Evolutionary conservation across 116 monocot genomes (phyloP).

Genomic region (Iris pallida): DNA sequence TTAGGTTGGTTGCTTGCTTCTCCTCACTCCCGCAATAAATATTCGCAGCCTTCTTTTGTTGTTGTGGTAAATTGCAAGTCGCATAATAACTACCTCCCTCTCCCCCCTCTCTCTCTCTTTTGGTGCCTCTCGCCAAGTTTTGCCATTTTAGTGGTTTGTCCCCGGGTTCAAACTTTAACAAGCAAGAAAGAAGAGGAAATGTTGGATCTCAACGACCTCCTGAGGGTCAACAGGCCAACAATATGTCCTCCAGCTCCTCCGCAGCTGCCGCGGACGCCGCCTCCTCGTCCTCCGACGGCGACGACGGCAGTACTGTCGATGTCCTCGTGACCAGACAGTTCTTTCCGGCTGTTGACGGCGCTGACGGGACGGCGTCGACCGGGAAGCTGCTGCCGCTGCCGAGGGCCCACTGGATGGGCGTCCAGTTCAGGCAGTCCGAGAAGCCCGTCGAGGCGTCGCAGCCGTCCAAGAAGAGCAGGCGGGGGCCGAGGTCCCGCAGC

Average conservation of each 20-base stretch:
- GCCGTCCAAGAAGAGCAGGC: constrained; percentile 43
- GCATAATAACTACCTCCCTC: too few relatives aligned
- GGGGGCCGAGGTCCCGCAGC: constrained; percentile 58
- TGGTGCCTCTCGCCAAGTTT: too few relatives aligned
- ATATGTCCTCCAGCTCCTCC: constrained; percentile 21
- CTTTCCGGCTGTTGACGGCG: constrained; percentile 15
- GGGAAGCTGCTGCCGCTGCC: constrained; percentile 3
- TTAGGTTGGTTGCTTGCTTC: too few relatives aligned
- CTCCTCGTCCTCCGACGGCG: constrained; percentile 7
- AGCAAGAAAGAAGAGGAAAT: not conserved
- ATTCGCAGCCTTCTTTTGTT: too few relatives aligned
- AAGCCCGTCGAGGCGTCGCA: not conserved
- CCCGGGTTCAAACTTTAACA: too few relatives aligned
- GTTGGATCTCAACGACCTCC: constrained; percentile 44
- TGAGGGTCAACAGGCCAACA: not conserved
- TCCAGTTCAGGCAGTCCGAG: constrained; percentile 12
- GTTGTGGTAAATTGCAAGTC: too few relatives aligned
- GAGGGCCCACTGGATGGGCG: constrained; percentile 21
- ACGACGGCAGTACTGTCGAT: too few relatives aligned
- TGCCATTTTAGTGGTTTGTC: too few relatives aligned
- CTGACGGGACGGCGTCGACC: too few relatives aligned
- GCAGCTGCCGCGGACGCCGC: too few relatives aligned
- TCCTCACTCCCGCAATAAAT: too few relatives aligned
- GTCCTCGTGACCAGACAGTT: constrained; percentile 29
- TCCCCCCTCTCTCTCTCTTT: too few relatives aligned